Conservation (phyloP, 768 basidiomycete species). For the Galerina sulciceps region DNA sequence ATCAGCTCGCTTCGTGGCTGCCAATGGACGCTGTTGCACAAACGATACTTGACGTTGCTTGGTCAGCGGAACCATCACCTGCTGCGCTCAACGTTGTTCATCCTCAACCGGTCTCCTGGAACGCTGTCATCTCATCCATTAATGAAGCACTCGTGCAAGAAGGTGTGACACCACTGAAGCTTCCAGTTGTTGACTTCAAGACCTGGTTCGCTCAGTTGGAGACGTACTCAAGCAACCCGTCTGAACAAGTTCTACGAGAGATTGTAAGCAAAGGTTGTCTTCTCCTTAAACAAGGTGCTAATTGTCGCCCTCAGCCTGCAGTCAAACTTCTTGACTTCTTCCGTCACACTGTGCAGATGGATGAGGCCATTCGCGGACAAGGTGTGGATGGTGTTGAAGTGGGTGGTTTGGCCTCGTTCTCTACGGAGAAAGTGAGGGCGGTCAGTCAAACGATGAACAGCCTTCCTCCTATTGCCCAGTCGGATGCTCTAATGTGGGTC, state of each 20-base stretch:
- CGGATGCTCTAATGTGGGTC: slow-evolving; percentile 37
- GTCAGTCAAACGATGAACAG: slow-evolving; percentile 38
- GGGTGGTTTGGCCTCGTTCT: slow-evolving; percentile 29
- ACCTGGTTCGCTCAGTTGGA: slow-evolving; percentile 23
- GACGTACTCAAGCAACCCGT: slow-evolving; percentile 3
- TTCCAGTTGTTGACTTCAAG: slow-evolving; percentile 19
- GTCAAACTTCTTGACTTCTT: slow-evolving; percentile 40
- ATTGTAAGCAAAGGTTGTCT: slow-evolving; percentile 16
- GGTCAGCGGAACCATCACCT: slow-evolving; percentile 17
- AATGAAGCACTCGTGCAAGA: slow-evolving; percentile 22
- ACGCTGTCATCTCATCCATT: slow-evolving; percentile 24
- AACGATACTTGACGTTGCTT: slow-evolving; percentile 34
- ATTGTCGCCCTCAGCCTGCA: slow-evolving; percentile 31
- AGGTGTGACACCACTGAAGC: neutral
- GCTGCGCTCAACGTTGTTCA: slow-evolving; percentile 38
- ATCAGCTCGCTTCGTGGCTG: slow-evolving; percentile 38
- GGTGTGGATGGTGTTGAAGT: slow-evolving; percentile 13
- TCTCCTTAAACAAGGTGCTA: neutral
- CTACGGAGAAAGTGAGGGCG: slow-evolving; percentile 28
- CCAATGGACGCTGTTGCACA: slow-evolving; percentile 32
- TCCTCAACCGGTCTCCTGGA: slow-evolving; percentile 36
- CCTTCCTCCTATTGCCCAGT: slow-evolving; percentile 26
- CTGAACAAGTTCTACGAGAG: slow-evolving; percentile 9
- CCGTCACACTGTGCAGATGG: slow-evolving; percentile 19
- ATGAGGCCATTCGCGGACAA: slow-evolving; percentile 18